A percentile compares a stretch with the other conserved stretches of the same genome.
phyloP scores from a whole-genome alignment of 352 stramenopile genomes.

The Globisporangium parvum region DNA sequence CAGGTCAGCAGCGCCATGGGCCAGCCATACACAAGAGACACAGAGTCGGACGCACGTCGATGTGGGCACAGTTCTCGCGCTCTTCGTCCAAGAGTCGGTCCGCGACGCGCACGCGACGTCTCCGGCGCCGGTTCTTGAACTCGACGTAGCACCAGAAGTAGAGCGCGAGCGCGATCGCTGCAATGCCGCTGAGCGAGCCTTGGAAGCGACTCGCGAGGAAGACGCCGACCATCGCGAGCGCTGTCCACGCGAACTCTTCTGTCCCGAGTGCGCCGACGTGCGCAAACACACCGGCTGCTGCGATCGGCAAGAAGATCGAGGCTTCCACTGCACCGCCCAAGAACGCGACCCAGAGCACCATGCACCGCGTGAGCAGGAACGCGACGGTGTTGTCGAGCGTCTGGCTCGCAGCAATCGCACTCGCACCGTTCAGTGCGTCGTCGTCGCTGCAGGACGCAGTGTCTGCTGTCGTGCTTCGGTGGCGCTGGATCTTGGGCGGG shows the following conservation, averaged over 20 bases:
- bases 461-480: neutral
- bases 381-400: constrained; percentile 13
- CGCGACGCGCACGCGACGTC: constrained; percentile 14
- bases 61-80: constrained; percentile 22
- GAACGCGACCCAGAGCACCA: constrained; percentile 28
- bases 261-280: constrained; percentile 24
- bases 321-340: constrained; percentile 22
- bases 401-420: constrained; percentile 4
- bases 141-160: constrained; percentile 57
- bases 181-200: constrained; percentile 39
- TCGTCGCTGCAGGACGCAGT: neutral
- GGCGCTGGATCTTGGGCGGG: constrained; percentile 11
- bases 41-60: constrained; percentile 13
- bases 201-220: constrained; percentile 32
- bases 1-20: neutral
- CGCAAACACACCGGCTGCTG: constrained; percentile 31
- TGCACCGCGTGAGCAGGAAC: constrained; percentile 16
- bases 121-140: constrained; percentile 34
- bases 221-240: constrained; percentile 25
- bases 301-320: constrained; percentile 64
- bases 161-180: constrained; percentile 23
- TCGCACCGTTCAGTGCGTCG: neutral
- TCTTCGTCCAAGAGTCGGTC: constrained; percentile 21
- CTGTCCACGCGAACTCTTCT: constrained; percentile 24
- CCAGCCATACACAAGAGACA: neutral